A percentile compares a stretch with the other conserved stretches of the same genome.
These are phyloP conservation scores for Verticillium klebahnii DNA, from an alignment of 2,329 filamentous ascomycete genomes.

Conservation along the genomic window DNA sequence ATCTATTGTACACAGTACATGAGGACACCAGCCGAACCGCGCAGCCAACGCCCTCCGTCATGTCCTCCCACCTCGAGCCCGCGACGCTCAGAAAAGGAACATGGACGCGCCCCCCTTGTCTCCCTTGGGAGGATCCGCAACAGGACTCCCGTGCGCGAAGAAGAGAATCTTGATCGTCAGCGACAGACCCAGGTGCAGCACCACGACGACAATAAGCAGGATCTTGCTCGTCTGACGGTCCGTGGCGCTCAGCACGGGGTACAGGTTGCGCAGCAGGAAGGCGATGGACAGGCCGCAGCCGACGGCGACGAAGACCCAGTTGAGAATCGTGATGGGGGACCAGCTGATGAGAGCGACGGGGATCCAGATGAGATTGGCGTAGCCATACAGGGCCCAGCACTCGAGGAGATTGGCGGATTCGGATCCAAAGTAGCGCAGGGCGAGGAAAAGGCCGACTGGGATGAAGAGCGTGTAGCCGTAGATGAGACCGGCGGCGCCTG, in stretches of 20 bases:
- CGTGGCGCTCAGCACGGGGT: constrained; percentile 87
- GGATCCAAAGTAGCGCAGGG: constrained; percentile 91
- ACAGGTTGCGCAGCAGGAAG: constrained; percentile 82
- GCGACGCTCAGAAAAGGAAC: background rate
- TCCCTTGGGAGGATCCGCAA: constrained; percentile 6
- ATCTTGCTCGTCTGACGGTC: constrained; percentile 89
- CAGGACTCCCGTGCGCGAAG: constrained; percentile 75
- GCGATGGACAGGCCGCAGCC: constrained; percentile 79
- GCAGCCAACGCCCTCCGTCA: background rate
- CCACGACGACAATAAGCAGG: constrained; percentile 76
- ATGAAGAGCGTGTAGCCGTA: constrained; percentile 93
- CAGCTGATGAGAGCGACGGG: constrained; percentile 88
- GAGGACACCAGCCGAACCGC: background rate
- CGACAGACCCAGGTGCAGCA: constrained; percentile 81
- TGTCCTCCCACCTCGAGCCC: background rate
- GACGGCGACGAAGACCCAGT: constrained; percentile 88
- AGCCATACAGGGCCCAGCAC: constrained; percentile 93
- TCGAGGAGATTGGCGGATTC: constrained; percentile 91
- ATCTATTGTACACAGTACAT: constrained; percentile 1
- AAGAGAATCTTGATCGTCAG: constrained; percentile 96
- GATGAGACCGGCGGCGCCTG: constrained; percentile 80
- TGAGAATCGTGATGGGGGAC: constrained; percentile 79
- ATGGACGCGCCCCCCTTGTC: background rate
- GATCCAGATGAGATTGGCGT: constrained; percentile 96
- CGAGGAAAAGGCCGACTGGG: constrained; percentile 79